These are phyloP conservation scores for Ustilago xerochloae DNA, from an alignment of 1,284 basidiomycete species.

Conservation along the genomic window DNA sequence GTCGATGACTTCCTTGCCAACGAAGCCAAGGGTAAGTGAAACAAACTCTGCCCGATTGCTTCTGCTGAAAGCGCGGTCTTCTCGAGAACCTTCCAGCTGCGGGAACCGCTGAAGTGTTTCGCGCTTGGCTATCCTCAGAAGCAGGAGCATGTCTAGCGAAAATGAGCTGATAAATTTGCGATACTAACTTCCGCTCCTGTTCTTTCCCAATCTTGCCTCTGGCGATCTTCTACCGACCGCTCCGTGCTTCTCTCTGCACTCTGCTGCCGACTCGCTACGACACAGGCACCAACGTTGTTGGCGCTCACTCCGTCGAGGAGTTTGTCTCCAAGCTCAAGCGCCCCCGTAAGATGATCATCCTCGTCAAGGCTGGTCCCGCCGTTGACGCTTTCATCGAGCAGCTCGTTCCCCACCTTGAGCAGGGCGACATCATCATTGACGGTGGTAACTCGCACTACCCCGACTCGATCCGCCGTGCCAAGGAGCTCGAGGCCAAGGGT, in stretches of 20 bases:
- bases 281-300: slow-evolving; percentile 87
- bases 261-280: not conserved
- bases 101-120: no score
- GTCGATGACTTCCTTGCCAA: slow-evolving; percentile 95
- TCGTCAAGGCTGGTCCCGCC: slow-evolving; percentile 80
- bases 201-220: no score
- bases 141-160: no score
- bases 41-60: slow-evolving; percentile 12
- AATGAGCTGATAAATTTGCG: no score
- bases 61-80: no score
- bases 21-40: slow-evolving; percentile 88
- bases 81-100: no score
- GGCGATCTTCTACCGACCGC: no score
- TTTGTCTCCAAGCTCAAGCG: slow-evolving; percentile 74
- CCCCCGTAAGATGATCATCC: slow-evolving; percentile 85
- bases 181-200: no score
- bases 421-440: slow-evolving; percentile 94
- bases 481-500: slow-evolving; percentile 93
- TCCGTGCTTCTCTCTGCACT: not conserved
- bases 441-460: slow-evolving; percentile 99
- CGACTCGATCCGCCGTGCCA: slow-evolving; percentile 92
- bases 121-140: no score
- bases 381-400: slow-evolving; percentile 75
- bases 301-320: slow-evolving; percentile 93
- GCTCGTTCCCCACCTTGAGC: slow-evolving; percentile 74